Percentiles rank a stretch among this genome's conserved stretches.
These are phyloP conservation scores for Paracorniculantispora psalliotae DNA, from an alignment of 2,329 filamentous ascomycete species.

Conservation along the genomic window DNA sequence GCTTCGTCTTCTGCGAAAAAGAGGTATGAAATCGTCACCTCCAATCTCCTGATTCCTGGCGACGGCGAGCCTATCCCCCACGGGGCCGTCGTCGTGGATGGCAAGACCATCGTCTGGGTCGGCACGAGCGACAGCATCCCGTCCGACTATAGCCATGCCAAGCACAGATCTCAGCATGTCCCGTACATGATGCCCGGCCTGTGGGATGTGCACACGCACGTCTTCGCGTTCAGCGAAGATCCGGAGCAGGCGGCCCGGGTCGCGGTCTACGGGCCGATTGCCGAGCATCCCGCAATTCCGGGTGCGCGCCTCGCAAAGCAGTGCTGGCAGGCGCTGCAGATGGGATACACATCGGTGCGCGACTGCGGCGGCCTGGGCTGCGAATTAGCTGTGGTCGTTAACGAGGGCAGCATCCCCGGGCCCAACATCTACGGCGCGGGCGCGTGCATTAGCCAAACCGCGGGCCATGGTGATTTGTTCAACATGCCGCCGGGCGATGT, in stretches of 20 bases:
- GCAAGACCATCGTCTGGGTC: constrained; percentile 34
- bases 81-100: constrained; percentile 31
- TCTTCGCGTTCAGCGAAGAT: constrained; percentile 30
- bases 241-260: constrained; percentile 19
- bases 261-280: constrained; percentile 21
- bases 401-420: constrained; percentile 40
- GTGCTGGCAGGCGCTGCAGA: constrained; percentile 35
- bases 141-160: constrained; percentile 23
- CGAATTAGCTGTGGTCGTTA: constrained; percentile 38
- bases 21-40: constrained; percentile 29
- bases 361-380: constrained; percentile 44
- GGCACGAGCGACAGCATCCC: constrained; percentile 27
- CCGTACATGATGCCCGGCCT: constrained; percentile 46
- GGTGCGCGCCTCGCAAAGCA: constrained; percentile 36
- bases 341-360: constrained; percentile 46
- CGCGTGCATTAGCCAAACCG: constrained; percentile 41
- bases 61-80: constrained; percentile 29
- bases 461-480: constrained; percentile 41
- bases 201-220: constrained; percentile 50
- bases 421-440: constrained; percentile 45
- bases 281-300: constrained; percentile 26
- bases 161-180: constrained; percentile 27
- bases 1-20: constrained; percentile 17
- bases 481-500: constrained; percentile 29
- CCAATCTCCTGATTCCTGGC: constrained; percentile 33